A percentile compares a stretch with the other conserved stretches of the same genome.
phyloP scores from a whole-genome alignment of 140 eudicot species.

The Bidens hawaiensis region DNA sequence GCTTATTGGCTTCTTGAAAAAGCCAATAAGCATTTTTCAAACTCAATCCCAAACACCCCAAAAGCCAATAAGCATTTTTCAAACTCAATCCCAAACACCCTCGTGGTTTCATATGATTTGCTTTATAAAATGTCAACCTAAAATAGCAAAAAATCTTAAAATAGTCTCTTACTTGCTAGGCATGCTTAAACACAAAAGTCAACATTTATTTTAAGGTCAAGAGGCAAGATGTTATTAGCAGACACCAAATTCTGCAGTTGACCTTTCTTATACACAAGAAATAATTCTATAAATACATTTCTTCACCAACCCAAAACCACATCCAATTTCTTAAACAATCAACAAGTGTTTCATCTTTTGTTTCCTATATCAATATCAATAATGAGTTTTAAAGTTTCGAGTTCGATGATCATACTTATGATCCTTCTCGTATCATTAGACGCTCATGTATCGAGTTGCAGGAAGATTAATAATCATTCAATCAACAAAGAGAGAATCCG shows the following conservation, averaged over 20 bases:
- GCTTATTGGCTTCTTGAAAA: too few relatives aligned
- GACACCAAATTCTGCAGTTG: constrained; percentile 24
- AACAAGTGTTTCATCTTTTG: neutral
- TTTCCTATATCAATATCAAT: constrained; percentile 6
- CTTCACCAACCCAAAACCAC: constrained; percentile 23
- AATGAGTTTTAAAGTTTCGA: constrained; percentile 28
- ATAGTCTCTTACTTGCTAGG: neutral
- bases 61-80: too few relatives aligned
- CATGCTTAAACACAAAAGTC: neutral
- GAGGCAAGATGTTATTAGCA: neutral
- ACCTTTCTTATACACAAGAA: constrained; percentile 16
- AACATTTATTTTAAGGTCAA: neutral
- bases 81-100: too few relatives aligned
- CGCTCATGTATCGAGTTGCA: constrained; percentile 37
- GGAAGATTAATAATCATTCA: constrained; percentile 21
- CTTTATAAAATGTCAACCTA: constrained; percentile 19
- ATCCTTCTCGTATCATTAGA: constrained; percentile 17
- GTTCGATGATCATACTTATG: constrained; percentile 21
- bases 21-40: too few relatives aligned
- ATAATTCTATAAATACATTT: constrained; percentile 24
- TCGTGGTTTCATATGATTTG: constrained; percentile 7
- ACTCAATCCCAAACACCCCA: too few relatives aligned
- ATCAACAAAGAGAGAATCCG: constrained; percentile 29
- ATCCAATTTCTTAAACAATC: constrained; percentile 9
- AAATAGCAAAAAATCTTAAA: constrained; percentile 6